Evolutionary conservation across 2,329 filamentous ascomycete species (phyloP).

Genomic region (Xylariaceae sp.): DNA sequence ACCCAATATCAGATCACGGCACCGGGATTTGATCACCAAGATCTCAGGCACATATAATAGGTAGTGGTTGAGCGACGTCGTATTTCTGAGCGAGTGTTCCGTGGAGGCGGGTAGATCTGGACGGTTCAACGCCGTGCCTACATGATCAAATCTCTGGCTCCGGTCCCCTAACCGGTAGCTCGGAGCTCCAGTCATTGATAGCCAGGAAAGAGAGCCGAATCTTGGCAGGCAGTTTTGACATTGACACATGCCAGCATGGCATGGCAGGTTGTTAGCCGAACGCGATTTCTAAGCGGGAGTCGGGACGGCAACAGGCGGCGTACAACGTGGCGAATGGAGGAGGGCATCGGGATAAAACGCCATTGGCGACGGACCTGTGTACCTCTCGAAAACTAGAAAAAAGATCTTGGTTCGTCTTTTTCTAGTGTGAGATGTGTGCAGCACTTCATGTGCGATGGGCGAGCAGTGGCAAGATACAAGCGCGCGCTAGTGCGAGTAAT

Average conservation of each 20-base stretch:
- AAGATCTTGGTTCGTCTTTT: background rate
- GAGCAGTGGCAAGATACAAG: background rate
- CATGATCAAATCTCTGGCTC: background rate
- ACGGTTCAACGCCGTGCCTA: too few relatives aligned
- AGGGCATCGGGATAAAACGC: background rate
- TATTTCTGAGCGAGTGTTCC: too few relatives aligned
- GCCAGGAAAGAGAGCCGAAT: too few relatives aligned
- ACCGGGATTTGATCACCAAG: too few relatives aligned
- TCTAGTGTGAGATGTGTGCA: background rate
- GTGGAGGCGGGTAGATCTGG: too few relatives aligned
- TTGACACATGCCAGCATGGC: too few relatives aligned
- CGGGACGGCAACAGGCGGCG: background rate
- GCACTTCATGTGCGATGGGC: background rate
- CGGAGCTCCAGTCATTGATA: background rate
- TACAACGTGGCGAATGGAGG: background rate
- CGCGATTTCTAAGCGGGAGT: background rate
- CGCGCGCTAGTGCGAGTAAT: background rate
- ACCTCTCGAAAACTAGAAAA: background rate
- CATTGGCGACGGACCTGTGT: background rate
- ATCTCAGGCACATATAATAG: too few relatives aligned
- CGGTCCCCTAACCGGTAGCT: background rate
- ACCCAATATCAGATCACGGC: too few relatives aligned
- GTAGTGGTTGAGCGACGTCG: too few relatives aligned
- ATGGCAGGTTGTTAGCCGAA: background rate
- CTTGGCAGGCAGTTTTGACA: too few relatives aligned